Base-by-base conservation (phyloP, 2,329 filamentous ascomycete species). In the Dichotomopilus funicola region DNA sequence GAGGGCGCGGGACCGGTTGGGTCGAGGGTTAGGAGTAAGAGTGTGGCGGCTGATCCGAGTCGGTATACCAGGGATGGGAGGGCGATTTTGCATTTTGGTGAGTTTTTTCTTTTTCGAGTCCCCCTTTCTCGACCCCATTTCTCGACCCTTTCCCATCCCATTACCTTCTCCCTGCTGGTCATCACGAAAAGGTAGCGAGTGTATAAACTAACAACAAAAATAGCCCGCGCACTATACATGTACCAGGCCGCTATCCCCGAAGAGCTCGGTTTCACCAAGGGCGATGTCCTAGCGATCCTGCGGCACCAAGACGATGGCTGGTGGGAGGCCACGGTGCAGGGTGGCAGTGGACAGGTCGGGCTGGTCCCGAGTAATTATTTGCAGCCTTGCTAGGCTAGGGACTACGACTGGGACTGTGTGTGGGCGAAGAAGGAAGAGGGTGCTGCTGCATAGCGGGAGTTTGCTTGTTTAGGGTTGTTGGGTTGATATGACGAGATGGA, bases 301-400 rank as follows among this genome's bases (percentile, higher is more conserved):
- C 81, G 91, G 58, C 83, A 95, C 66, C 94, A 99, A 72, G 94
- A 99, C 69, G 94, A 99, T 68, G 94, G 94, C 19, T 99, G 94
- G 94, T 99, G 95, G 94, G 94, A 99, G 74, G 95, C 95, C 10
- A 92, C 96, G 71, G 83, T 96, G 42, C 88, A 91, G 46, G 85
- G 86, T 31, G 78, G 79, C 60, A 80, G 78, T 60, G 82, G 79
- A 49, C 77, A 72, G 49, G 68, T 78, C 56, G 83, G 83, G 58
- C 75, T 87, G 66, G 83, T 87, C 61, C 83, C 83, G 61, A 86
- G 83, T 70, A 87, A 87, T 67, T 87, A 87, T 64, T 74, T 87
- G 57, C 79, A 83, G 69, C 72, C 77, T 45, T 77, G 75, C 58
- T 80, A 66, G 68, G n/a, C n/a, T n/a, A n/a, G n/a, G n/a, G n/a